Evolutionary conservation across 768 basidiomycete genomes (phyloP).

Genomic region (Kwoniella bestiolae): DNA sequence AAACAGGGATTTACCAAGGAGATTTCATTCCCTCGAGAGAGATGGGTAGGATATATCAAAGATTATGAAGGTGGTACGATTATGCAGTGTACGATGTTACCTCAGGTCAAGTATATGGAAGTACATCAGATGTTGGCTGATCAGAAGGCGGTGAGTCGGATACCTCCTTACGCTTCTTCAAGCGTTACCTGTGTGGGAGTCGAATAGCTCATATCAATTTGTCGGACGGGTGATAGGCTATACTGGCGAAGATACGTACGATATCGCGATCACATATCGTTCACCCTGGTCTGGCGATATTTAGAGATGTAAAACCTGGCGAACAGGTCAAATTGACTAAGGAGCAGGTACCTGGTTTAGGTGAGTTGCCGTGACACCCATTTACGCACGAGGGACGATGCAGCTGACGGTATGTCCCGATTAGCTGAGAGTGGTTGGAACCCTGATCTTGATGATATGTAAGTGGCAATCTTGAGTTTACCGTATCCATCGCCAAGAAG

Average conservation of each 20-base stretch:
- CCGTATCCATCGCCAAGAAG: no score
- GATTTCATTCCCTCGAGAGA: slow-evolving; percentile 82
- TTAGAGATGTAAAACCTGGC: slow-evolving; percentile 65
- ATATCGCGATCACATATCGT: slow-evolving; percentile 85
- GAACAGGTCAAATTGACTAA: slow-evolving; percentile 64
- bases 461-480: slow-evolving; percentile 47
- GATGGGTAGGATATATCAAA: slow-evolving; percentile 99
- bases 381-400: not conserved
- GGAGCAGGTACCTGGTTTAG: slow-evolving; percentile 82
- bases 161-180: no score
- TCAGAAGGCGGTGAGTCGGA: slow-evolving; percentile 70
- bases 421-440: slow-evolving; percentile 92
- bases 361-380: slow-evolving; percentile 62
- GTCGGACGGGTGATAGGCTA: slow-evolving; percentile 64
- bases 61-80: slow-evolving; percentile 99
- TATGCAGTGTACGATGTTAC: slow-evolving; percentile 92
- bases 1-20: slow-evolving; percentile 99
- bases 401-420: slow-evolving; percentile 22
- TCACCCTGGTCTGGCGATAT: slow-evolving; percentile 76
- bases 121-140: slow-evolving; percentile 72
- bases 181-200: not conserved
- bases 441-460: slow-evolving; percentile 76
- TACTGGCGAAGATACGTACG: slow-evolving; percentile 83
- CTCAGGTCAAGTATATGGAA: slow-evolving; percentile 84
- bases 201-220: not conserved